Conservation (phyloP, 768 basidiomycete species). For the Pleurotus pulmonarius region DNA sequence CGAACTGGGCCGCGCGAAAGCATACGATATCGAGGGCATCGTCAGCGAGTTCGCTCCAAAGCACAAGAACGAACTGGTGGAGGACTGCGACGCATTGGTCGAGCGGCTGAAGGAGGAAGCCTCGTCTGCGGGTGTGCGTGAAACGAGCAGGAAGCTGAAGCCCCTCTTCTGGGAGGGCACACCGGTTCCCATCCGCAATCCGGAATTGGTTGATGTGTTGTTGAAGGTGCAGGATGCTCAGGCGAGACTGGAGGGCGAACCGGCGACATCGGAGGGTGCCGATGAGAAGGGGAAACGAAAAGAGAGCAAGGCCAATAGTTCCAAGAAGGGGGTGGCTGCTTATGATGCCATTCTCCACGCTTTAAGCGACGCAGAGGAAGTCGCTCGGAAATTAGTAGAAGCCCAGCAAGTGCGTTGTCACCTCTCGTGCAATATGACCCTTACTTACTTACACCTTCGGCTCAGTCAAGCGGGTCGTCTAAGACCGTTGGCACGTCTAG, state of each 20-base stretch:
- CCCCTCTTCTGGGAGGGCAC: slow-evolving; percentile 77
- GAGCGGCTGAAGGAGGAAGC: slow-evolving; percentile 45
- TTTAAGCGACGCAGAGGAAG: slow-evolving; percentile 86
- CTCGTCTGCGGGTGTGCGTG: slow-evolving; percentile 27
- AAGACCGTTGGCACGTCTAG: slow-evolving; percentile 36
- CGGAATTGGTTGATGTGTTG: slow-evolving; percentile 86
- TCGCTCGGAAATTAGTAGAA: slow-evolving; percentile 76
- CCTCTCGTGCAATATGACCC: background rate
- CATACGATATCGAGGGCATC: slow-evolving; percentile 80
- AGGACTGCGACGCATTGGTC: slow-evolving; percentile 55
- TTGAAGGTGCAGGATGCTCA: slow-evolving; percentile 81
- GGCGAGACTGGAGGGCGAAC: slow-evolving; percentile 42
- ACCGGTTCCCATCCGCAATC: slow-evolving; percentile 81
- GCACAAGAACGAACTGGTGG: slow-evolving; percentile 58
- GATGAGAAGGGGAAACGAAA: slow-evolving; percentile 19
- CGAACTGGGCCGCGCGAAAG: slow-evolving; percentile 70
- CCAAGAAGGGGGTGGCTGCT: slow-evolving; percentile 77
- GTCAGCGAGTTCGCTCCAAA: slow-evolving; percentile 57
- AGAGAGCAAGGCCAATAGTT: slow-evolving; percentile 30
- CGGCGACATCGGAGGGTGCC: slow-evolving; percentile 22
- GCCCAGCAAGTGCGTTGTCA: slow-evolving; percentile 66
- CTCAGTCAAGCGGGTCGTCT: slow-evolving; percentile 37
- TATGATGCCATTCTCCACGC: slow-evolving; percentile 85
- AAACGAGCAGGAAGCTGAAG: slow-evolving; percentile 51
- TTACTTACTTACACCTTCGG: background rate